These are phyloP conservation scores for Aureobasidium sp. DNA, from an alignment of 2,329 filamentous ascomycete species.

Conservation along the genomic window DNA sequence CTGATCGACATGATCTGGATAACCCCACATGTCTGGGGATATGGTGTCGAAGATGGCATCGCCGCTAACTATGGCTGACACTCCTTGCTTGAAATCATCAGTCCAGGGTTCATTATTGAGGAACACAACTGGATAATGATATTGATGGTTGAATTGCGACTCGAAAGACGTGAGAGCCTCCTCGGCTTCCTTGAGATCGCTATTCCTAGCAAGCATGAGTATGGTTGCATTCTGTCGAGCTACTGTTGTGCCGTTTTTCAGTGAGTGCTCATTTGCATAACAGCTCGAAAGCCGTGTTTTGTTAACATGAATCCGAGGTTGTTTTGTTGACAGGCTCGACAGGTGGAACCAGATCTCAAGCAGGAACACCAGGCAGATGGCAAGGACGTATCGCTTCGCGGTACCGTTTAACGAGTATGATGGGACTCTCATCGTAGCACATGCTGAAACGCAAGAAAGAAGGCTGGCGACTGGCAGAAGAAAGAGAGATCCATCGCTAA, in stretches of 20 bases:
- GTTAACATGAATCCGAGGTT: neutral
- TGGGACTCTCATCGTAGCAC: neutral
- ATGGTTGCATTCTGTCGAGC: neutral
- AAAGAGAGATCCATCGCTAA: no score
- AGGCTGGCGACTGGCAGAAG: no score
- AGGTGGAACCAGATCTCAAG: neutral
- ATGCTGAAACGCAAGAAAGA: no score
- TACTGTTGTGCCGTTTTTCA: neutral
- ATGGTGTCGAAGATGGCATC: slow-evolving; percentile 36
- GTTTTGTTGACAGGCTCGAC: neutral
- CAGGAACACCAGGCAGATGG: neutral
- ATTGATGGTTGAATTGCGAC: slow-evolving; percentile 39
- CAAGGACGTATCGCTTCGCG: neutral
- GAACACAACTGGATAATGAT: slow-evolving; percentile 40
- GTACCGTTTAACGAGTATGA: neutral
- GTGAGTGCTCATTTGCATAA: neutral
- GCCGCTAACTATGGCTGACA: slow-evolving; percentile 24
- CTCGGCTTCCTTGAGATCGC: slow-evolving; percentile 33
- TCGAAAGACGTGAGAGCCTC: slow-evolving; percentile 35
- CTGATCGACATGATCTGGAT: slow-evolving; percentile 20
- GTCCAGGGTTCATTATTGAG: slow-evolving; percentile 40
- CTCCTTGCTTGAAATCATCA: slow-evolving; percentile 26
- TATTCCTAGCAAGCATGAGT: slow-evolving; percentile 41
- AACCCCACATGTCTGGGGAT: slow-evolving; percentile 33
- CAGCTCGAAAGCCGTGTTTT: neutral